Evolutionary conservation across 1,284 basidiomycete species (phyloP).

Genomic region (Tranzscheliella williamsii): DNA sequence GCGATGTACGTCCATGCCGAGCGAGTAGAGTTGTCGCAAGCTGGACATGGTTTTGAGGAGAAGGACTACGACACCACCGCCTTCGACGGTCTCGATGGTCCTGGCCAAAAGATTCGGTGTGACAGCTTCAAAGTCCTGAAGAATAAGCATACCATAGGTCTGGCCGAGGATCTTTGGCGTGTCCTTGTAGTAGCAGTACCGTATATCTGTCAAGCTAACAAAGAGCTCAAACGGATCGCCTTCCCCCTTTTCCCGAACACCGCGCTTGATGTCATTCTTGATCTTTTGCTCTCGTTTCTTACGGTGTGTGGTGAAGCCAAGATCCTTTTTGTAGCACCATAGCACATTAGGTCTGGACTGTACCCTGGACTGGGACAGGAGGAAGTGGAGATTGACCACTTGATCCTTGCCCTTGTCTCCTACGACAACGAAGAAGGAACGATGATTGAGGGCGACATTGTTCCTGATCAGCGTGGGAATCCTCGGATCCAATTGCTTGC

Average conservation of each 20-base stretch:
- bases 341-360: constrained; percentile 52
- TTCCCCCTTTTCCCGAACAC: constrained; percentile 89
- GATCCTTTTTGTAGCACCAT: constrained; percentile 59
- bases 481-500: constrained; percentile 71
- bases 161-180: constrained; percentile 72
- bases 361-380: constrained; percentile 63
- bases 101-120: constrained; percentile 95
- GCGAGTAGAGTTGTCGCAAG: constrained; percentile 86
- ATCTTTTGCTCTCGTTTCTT: constrained; percentile 71
- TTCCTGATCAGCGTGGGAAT: constrained; percentile 90
- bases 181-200: constrained; percentile 69
- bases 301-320: constrained; percentile 72
- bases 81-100: constrained; percentile 98
- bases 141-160: constrained; percentile 94
- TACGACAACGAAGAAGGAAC: constrained; percentile 95
- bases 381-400: constrained; percentile 93
- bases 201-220: constrained; percentile 96
- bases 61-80: constrained; percentile 89
- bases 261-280: constrained; percentile 68
- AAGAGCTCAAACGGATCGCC: constrained; percentile 96
- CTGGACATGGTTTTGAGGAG: constrained; percentile 94
- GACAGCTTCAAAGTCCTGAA: constrained; percentile 98
- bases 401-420: constrained; percentile 94
- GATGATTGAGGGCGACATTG: constrained; percentile 79
- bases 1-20: constrained; percentile 78